Conservation (phyloP, 345 rosid species). For the Eucalyptus fibrosa region DNA sequence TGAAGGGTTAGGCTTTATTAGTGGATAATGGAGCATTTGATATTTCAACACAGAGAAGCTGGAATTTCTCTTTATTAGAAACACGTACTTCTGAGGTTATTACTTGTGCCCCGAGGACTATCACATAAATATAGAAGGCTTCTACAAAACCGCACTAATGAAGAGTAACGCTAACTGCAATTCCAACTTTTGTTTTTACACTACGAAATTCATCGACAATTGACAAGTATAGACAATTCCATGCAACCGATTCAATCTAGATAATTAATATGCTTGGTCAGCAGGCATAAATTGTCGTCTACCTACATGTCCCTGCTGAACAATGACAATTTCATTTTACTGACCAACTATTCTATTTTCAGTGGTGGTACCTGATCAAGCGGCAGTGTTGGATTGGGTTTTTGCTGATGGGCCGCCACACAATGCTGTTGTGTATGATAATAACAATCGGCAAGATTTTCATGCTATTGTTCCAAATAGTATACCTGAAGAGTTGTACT, state of each 20-base stretch:
- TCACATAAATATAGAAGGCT: background rate
- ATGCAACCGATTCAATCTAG: background rate
- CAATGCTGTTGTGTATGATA: conserved; percentile 60
- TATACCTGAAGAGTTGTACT: conserved; percentile 37
- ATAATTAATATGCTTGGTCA: background rate
- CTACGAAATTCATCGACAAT: background rate
- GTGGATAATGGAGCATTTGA: background rate
- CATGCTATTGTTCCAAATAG: conserved; percentile 51
- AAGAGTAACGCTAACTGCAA: background rate
- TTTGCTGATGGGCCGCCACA: conserved; percentile 85
- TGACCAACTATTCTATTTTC: conserved; percentile 1
- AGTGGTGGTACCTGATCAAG: conserved; percentile 61
- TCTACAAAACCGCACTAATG: background rate
- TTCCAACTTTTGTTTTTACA: background rate
- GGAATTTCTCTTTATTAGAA: background rate
- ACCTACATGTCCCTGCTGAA: background rate
- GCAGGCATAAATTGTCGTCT: background rate
- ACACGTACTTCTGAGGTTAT: background rate
- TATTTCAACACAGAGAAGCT: background rate
- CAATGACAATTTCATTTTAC: background rate
- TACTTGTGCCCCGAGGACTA: background rate
- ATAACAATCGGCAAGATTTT: conserved; percentile 60
- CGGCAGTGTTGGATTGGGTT: conserved; percentile 81
- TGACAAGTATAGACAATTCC: background rate
- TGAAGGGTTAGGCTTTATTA: background rate